Conservation (phyloP, 2,329 filamentous ascomycete genomes). For the Fusarium cyanostomum region DNA sequence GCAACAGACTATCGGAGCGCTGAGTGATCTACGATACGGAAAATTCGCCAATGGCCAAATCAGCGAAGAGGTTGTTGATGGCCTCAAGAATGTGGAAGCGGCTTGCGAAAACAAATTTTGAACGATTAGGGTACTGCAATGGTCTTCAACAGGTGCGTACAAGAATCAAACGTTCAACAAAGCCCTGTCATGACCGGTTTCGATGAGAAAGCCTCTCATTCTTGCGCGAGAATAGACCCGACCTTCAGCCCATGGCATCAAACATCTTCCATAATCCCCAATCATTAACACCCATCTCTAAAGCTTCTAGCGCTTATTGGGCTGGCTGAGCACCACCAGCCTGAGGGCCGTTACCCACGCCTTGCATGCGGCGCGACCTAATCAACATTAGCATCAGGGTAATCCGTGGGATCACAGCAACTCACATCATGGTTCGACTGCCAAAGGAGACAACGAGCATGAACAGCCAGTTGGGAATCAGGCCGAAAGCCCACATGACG, state of each 20-base stretch:
- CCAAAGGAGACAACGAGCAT: slow-evolving; percentile 80
- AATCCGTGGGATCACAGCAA: slow-evolving; percentile 30
- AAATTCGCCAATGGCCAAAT: slow-evolving; percentile 73
- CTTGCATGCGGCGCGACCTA: slow-evolving; percentile 52
- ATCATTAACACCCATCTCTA: slow-evolving; percentile 11
- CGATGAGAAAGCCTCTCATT: slow-evolving; percentile 22
- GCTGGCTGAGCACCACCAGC: slow-evolving; percentile 24
- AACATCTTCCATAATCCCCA: slow-evolving; percentile 15
- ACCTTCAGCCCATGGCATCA: slow-evolving; percentile 21
- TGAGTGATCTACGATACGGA: slow-evolving; percentile 87
- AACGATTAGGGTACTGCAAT: slow-evolving; percentile 36
- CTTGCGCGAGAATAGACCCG: slow-evolving; percentile 22
- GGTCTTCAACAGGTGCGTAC: slow-evolving; percentile 22
- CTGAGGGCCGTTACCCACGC: slow-evolving; percentile 21
- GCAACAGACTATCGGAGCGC: slow-evolving; percentile 71
- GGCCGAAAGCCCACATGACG: slow-evolving; percentile 70
- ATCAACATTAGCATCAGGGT: slow-evolving; percentile 35
- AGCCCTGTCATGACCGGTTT: slow-evolving; percentile 18
- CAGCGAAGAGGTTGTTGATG: slow-evolving; percentile 72
- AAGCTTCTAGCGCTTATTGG: slow-evolving; percentile 25
- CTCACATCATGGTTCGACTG: slow-evolving; percentile 81
- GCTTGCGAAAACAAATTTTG: slow-evolving; percentile 64
- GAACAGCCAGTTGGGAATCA: slow-evolving; percentile 78
- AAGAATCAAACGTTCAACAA: slow-evolving; percentile 27
- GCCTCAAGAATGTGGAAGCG: slow-evolving; percentile 65